These are phyloP conservation scores for Trichosporon sp. DNA, from an alignment of 1,284 basidiomycete genomes.

Conservation along the genomic window DNA sequence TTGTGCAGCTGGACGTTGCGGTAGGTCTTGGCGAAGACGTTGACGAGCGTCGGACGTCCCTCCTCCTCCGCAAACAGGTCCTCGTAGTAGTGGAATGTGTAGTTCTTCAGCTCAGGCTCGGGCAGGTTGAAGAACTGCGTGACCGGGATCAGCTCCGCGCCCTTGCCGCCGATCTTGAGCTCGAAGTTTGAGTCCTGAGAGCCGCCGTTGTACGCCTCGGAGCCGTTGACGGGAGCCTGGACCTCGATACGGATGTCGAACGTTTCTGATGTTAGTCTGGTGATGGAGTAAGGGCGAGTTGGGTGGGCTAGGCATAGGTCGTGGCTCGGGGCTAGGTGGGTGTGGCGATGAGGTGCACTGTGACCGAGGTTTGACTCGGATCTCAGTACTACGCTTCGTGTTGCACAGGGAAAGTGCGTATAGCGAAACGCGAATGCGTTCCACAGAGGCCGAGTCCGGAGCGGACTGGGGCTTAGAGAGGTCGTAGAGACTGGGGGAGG, in stretches of 20 bases:
- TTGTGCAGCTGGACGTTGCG: conserved; percentile 52
- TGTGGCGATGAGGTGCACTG: too few species aligned
- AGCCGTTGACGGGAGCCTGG: conserved; percentile 57
- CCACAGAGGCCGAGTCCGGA: background rate
- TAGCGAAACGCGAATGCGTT: too few species aligned
- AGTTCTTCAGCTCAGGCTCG: conserved; percentile 43
- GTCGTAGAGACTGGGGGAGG: background rate
- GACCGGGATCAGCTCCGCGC: conserved; percentile 44
- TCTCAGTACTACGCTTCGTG: background rate
- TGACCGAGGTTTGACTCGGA: background rate
- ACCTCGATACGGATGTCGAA: conserved; percentile 55
- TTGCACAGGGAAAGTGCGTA: background rate
- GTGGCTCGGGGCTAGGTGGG: too few species aligned
- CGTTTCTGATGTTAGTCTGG: conserved; percentile 32
- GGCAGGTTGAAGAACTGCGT: conserved; percentile 50
- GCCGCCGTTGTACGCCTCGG: conserved; percentile 56
- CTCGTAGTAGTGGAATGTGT: conserved; percentile 53
- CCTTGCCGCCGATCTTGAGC: conserved; percentile 49
- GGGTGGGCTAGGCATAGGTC: background rate
- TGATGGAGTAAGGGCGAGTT: background rate
- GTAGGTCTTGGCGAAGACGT: conserved; percentile 56
- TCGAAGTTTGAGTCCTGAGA: conserved; percentile 46
- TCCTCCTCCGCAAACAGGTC: conserved; percentile 55
- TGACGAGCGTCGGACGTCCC: conserved; percentile 50
- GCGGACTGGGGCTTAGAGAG: background rate